Conservation (phyloP, 805 yeast genomes). For the Ogataea ganodermae region DNA sequence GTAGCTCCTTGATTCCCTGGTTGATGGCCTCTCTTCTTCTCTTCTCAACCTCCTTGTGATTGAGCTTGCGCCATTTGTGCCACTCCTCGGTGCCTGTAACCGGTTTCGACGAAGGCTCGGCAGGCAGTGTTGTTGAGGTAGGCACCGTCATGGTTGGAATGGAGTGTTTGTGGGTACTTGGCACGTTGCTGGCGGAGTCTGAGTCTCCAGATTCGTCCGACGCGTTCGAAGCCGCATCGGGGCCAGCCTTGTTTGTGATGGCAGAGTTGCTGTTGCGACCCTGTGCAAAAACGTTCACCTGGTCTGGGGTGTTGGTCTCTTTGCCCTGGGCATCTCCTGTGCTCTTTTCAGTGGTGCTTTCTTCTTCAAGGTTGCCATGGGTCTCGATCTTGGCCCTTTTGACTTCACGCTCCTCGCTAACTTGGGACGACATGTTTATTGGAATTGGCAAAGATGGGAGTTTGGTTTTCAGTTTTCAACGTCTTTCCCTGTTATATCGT, state of each 20-base stretch:
- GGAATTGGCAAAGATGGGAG: background rate
- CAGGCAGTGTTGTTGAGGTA: constrained; percentile 21
- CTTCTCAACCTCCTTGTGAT: constrained; percentile 94
- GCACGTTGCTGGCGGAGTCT: constrained; percentile 5
- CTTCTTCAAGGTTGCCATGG: background rate
- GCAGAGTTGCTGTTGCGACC: background rate
- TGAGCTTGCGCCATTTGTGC: constrained; percentile 80
- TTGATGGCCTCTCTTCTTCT: constrained; percentile 89
- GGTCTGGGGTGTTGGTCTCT: background rate
- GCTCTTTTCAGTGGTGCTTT: background rate
- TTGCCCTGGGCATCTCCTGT: background rate
- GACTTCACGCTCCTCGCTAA: constrained; percentile 11
- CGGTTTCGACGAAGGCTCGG: constrained; percentile 45
- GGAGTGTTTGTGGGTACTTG: constrained; percentile 6
- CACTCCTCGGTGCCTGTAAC: constrained; percentile 79
- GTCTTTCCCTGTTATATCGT: no score
- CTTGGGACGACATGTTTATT: constrained; percentile 10
- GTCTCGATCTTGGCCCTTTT: constrained; percentile 17
- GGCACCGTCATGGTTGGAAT: constrained; percentile 29
- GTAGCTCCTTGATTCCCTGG: constrained; percentile 79
- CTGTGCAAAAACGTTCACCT: constrained; percentile 2
- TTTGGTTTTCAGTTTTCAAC: background rate
- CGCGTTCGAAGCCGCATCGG: background rate
- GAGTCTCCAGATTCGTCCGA: background rate
- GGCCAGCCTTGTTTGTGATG: background rate